These are phyloP conservation scores for Talaromyces sp. DNA, from an alignment of 2,329 filamentous ascomycete species.

Conservation along the genomic window DNA sequence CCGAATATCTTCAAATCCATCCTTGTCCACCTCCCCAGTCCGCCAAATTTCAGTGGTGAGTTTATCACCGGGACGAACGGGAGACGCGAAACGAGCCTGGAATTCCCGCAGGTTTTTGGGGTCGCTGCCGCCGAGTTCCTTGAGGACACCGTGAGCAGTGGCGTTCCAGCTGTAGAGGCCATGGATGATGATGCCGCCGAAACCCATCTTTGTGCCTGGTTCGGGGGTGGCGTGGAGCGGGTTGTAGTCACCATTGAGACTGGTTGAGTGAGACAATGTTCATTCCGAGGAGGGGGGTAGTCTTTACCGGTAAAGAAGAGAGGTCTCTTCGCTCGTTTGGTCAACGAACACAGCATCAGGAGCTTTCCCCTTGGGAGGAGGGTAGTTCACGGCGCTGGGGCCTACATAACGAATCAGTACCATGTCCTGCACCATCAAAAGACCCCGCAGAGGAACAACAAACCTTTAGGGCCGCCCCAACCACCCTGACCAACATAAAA, in stretches of 20 bases:
- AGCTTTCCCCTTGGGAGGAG: slow-evolving; percentile 66
- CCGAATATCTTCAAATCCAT: slow-evolving; percentile 74
- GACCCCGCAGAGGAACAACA: neutral
- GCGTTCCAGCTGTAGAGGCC: slow-evolving; percentile 86
- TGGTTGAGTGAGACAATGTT: slow-evolving; percentile 25
- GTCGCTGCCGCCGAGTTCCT: slow-evolving; percentile 70
- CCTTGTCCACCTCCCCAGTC: slow-evolving; percentile 56
- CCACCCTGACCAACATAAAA: slow-evolving; percentile 79
- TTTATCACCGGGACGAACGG: slow-evolving; percentile 79
- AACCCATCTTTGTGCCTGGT: slow-evolving; percentile 84
- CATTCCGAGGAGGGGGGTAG: neutral
- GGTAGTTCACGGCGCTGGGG: slow-evolving; percentile 72
- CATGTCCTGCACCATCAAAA: neutral
- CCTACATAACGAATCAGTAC: slow-evolving; percentile 23
- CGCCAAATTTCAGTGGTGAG: slow-evolving; percentile 78
- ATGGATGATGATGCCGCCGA: slow-evolving; percentile 84
- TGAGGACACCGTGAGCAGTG: slow-evolving; percentile 68
- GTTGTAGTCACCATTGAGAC: slow-evolving; percentile 92
- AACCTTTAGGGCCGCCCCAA: slow-evolving; percentile 88
- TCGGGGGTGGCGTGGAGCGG: slow-evolving; percentile 84
- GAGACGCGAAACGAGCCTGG: slow-evolving; percentile 81
- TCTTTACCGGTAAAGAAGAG: slow-evolving; percentile 65
- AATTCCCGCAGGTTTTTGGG: slow-evolving; percentile 82
- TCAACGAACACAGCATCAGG: slow-evolving; percentile 69
- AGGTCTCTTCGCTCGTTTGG: slow-evolving; percentile 68